These are phyloP conservation scores for Fusarium albidum DNA, from an alignment of 2,329 filamentous ascomycete genomes.

Conservation along the genomic window DNA sequence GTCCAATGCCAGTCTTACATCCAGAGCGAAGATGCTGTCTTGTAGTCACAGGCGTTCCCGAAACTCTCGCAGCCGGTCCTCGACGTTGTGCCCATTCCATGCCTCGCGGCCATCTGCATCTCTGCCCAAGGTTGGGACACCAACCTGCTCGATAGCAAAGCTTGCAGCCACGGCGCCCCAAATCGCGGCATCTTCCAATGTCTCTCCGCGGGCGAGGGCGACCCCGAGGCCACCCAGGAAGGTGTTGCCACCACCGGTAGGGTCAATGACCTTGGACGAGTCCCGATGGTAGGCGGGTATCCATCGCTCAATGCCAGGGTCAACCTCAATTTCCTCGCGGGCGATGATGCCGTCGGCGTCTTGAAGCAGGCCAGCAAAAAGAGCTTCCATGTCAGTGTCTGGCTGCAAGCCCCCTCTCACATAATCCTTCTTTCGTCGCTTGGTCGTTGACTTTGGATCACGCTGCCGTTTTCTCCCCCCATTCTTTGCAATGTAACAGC, in stretches of 20 bases:
- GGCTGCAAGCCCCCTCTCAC: constrained; percentile 61
- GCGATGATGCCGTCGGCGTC: constrained; percentile 61
- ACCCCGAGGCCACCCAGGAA: constrained; percentile 74
- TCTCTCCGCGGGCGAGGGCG: constrained; percentile 65
- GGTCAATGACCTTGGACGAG: constrained; percentile 75
- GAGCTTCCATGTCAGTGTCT: constrained; percentile 69
- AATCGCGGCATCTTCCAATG: constrained; percentile 73
- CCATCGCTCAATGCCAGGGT: constrained; percentile 75
- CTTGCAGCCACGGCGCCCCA: constrained; percentile 87
- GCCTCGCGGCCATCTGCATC: constrained; percentile 58
- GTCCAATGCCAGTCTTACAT: constrained; percentile 14
- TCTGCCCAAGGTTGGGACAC: constrained; percentile 70
- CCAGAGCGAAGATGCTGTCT: neutral
- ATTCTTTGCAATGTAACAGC: constrained; percentile 71
- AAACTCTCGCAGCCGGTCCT: constrained; percentile 62
- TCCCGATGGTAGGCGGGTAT: constrained; percentile 77
- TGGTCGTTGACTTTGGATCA: constrained; percentile 37
- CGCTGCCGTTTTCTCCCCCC: constrained; percentile 58
- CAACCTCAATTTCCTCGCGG: constrained; percentile 66
- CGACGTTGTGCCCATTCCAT: constrained; percentile 68
- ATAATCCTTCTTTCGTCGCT: constrained; percentile 53
- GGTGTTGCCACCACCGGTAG: constrained; percentile 92
- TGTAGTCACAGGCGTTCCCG: constrained; percentile 48
- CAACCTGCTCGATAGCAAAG: constrained; percentile 94
- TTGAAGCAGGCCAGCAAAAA: constrained; percentile 67